Evolutionary conservation across 75 land plant genomes (phyloP).

Genomic region (Cryptomeria japonica): DNA sequence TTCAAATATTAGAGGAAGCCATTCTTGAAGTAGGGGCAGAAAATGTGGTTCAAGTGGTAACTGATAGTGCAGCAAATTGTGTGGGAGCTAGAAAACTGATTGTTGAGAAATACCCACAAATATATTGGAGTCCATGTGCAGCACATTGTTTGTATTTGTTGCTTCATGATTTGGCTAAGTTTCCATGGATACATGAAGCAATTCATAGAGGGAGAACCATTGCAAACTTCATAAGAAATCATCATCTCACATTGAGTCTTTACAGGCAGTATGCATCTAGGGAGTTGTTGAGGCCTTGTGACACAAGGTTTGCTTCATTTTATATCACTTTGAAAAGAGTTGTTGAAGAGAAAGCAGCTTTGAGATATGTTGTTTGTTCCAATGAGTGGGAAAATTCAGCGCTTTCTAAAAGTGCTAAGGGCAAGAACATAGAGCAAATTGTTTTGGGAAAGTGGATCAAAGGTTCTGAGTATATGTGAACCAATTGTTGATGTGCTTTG

Average conservation of each 20-base stretch:
- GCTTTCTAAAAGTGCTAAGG: too few relatives aligned
- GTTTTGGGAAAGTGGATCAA: too few relatives aligned
- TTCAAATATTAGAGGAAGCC: background rate
- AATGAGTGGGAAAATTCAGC: too few relatives aligned
- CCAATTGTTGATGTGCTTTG: too few relatives aligned
- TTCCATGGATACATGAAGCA: slow-evolving; percentile 24
- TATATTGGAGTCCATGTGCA: slow-evolving; percentile 65
- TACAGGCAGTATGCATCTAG: background rate
- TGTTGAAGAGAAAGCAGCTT: too few relatives aligned
- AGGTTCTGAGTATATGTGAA: too few relatives aligned
- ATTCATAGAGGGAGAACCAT: background rate
- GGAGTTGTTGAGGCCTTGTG: background rate
- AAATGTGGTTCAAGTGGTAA: slow-evolving; percentile 64
- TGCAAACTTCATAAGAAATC: background rate
- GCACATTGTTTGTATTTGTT: slow-evolving; percentile 43
- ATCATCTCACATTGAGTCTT: background rate
- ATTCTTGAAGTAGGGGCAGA: slow-evolving; percentile 35
- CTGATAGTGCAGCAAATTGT: slow-evolving; percentile 29
- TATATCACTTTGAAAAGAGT: too few relatives aligned
- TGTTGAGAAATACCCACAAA: slow-evolving; percentile 34
- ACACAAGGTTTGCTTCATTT: background rate
- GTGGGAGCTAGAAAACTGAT: slow-evolving; percentile 35
- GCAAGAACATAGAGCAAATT: too few relatives aligned
- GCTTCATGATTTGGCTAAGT: slow-evolving; percentile 48
- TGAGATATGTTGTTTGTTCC: too few relatives aligned